Conservation (phyloP, 352 stramenopile genomes). For the Phytopythium aichiense region DNA sequence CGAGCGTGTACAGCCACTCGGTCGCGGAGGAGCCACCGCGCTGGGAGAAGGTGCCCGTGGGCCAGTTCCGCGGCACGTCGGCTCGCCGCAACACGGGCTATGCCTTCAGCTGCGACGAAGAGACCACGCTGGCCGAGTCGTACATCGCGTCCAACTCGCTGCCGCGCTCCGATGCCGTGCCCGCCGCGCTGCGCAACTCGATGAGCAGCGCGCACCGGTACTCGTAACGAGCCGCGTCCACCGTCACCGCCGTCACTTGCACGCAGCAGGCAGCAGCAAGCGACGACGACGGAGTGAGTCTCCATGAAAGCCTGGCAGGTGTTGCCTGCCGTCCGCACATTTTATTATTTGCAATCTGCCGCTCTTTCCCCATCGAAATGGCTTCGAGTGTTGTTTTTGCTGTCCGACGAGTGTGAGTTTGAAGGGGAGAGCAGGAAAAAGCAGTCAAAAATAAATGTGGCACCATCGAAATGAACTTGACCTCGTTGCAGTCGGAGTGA, state of each 20-base stretch:
- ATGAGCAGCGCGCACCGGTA: constrained; percentile 9
- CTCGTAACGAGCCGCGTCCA: not conserved
- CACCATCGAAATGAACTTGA: not conserved
- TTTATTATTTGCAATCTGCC: constrained; percentile 1
- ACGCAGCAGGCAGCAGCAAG: no score
- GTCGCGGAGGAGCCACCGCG: constrained; percentile 33
- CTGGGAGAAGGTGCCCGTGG: constrained; percentile 37
- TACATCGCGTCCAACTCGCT: constrained; percentile 82
- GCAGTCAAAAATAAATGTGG: not conserved
- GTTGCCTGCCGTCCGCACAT: not conserved
- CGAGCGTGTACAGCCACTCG: constrained; percentile 61
- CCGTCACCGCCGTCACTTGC: no score
- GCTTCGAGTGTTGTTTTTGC: not conserved
- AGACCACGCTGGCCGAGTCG: constrained; percentile 77
- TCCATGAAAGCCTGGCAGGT: no score
- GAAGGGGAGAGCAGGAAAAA: not conserved
- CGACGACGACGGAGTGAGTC: no score
- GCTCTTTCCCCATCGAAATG: not conserved
- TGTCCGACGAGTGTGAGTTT: not conserved
- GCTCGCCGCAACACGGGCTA: constrained; percentile 64
- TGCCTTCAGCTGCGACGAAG: constrained; percentile 82
- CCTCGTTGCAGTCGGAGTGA: constrained; percentile 1
- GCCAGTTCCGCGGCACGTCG: constrained; percentile 29
- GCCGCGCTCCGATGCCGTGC: constrained; percentile 59
- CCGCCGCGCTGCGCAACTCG: constrained; percentile 61